Evolutionary conservation across 805 yeast species (phyloP), one percentile per base, ranked within the genome.

Genomic region (Citeromyces nyonsensis): DNA sequence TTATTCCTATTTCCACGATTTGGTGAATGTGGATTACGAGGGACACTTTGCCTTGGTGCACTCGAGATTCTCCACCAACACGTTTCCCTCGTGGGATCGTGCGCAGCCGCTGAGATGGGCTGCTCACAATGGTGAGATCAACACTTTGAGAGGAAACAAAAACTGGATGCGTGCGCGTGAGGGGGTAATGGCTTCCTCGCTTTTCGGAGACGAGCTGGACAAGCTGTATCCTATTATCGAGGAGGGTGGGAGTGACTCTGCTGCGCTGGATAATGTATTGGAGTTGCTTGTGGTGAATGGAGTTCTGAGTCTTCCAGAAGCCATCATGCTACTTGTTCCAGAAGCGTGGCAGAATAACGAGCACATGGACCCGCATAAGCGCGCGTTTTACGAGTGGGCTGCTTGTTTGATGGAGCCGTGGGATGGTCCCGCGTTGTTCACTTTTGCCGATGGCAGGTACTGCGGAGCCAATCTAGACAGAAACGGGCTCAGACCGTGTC

Each of bases 31-130:
- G 18, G 91, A 85, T 49, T 88, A 75, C 57, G 88, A 84, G 59
- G 91, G 93, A 30, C 96, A 86, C 51, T 83, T 91, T 65, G 94
- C 96, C 10, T 67, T 88, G 28, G 97, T 88, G 33, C 98, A 88
- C 61, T 86, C 97, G 15, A 74, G 98, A 54, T 88, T 88, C 66
- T 85, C 96, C 36, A 88, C 98, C 24, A 88, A 88, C 57, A 88
- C 98, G 31, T 88, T 88, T 73, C 98, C 98, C 31, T 84, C 95
- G n/a, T 88, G 98, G 98, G 98, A 91, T 59, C 74, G 98, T 58
- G 97, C 98, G 15, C 98, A 88, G 59, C 98, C 98, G 31, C 67
- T 88, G 49, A 69, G 97, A 56, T 78, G 93, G 79, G 83, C 94
- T 24, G 98, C 98, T 26, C 98, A 88, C 61, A 88, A 88, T 55